phyloP scores from a whole-genome alignment of 2,329 filamentous ascomycete genomes.

The Phialophora verrucosa region DNA sequence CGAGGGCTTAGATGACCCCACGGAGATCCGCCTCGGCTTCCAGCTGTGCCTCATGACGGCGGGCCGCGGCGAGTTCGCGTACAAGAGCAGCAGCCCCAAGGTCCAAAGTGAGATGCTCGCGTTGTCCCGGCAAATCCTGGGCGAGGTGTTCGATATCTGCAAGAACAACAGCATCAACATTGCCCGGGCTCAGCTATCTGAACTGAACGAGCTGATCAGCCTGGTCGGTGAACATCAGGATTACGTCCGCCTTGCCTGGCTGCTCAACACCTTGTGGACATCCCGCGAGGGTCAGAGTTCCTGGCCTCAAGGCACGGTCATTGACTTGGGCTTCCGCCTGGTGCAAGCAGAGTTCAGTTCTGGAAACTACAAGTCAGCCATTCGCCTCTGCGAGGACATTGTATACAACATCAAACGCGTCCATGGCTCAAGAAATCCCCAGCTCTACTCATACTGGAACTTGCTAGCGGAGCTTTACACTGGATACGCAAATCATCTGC shows the following conservation, averaged over 20 bases:
- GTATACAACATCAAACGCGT: conserved; percentile 62
- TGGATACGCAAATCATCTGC: conserved; percentile 10
- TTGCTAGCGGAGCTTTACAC: conserved; percentile 48
- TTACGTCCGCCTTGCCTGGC: conserved; percentile 47
- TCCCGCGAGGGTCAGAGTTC: conserved; percentile 53
- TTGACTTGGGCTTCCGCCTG: conserved; percentile 60
- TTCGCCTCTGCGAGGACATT: conserved; percentile 59
- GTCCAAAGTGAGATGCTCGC: conserved; percentile 43
- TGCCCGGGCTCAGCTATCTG: conserved; percentile 45
- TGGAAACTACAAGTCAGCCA: conserved; percentile 51
- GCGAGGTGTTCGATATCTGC: conserved; percentile 44
- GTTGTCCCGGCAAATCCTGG: conserved; percentile 45
- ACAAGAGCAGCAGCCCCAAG: conserved; percentile 40
- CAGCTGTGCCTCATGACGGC: conserved; percentile 47
- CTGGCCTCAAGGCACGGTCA: conserved; percentile 54
- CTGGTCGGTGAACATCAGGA: conserved; percentile 48
- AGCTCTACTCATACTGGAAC: conserved; percentile 15
- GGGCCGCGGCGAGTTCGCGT: conserved; percentile 34
- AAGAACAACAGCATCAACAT: conserved; percentile 45
- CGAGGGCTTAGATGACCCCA: conserved; percentile 32
- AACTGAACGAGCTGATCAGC: conserved; percentile 48
- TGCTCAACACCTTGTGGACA: conserved; percentile 55
- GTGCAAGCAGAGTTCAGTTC: conserved; percentile 60
- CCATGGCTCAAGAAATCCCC: conserved; percentile 47
- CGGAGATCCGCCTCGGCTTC: conserved; percentile 46